Evolutionary conservation across 1,284 basidiomycete species (phyloP).

Genomic region (Tilletia indica): DNA sequence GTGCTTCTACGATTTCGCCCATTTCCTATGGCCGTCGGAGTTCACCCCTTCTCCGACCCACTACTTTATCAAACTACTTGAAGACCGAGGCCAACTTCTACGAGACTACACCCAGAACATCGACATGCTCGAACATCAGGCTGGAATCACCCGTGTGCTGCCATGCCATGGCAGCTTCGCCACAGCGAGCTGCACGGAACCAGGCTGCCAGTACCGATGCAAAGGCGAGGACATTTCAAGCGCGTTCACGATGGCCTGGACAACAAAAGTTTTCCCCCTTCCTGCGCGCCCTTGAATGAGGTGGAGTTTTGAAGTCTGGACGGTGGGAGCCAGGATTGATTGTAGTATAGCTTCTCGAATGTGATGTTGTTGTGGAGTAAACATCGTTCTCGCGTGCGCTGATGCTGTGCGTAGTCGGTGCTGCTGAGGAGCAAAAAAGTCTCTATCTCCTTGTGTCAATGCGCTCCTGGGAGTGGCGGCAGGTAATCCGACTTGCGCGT

Average conservation of each 20-base stretch:
- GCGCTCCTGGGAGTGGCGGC: too few relatives aligned
- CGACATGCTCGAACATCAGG: conserved; percentile 81
- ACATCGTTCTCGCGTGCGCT: not conserved
- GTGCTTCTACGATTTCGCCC: conserved; percentile 65
- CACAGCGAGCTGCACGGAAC: conserved; percentile 48
- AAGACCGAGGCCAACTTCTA: conserved; percentile 72
- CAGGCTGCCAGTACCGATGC: conserved; percentile 36
- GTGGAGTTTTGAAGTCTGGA: not conserved
- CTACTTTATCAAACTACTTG: conserved; percentile 83
- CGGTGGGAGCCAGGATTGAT: not conserved
- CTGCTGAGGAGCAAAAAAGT: not conserved
- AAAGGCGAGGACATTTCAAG: conserved; percentile 42
- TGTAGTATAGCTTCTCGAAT: too few relatives aligned
- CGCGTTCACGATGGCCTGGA: conserved; percentile 27
- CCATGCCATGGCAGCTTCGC: conserved; percentile 71
- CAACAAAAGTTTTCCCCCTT: not conserved
- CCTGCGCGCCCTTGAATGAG: not conserved
- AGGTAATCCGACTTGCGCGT: too few relatives aligned
- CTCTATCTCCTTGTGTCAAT: too few relatives aligned
- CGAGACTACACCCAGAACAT: conserved; percentile 79
- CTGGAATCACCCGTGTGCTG: conserved; percentile 78
- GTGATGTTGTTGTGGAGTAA: not conserved
- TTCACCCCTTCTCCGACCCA: conserved; percentile 86
- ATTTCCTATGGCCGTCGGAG: conserved; percentile 77
- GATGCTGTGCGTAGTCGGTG: not conserved